Evolutionary conservation across 495 filamentous ascomycete species (phyloP), one percentile per base, ranked within the genome.

Genomic region (Massariosphaeria phaeospora): DNA sequence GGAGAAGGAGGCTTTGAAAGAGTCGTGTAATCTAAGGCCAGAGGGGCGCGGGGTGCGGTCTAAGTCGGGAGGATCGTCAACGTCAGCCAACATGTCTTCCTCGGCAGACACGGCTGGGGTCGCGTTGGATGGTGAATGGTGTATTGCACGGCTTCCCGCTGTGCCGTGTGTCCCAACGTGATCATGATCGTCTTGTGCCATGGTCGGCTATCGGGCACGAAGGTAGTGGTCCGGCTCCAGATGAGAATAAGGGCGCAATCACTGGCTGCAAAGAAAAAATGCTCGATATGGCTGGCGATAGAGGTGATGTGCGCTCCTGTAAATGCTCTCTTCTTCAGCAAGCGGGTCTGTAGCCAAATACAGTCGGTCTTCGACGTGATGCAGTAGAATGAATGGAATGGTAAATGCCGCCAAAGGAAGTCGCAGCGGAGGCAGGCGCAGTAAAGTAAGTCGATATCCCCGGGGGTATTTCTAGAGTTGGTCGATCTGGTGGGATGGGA

Each of bases 61-160:
- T 45, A 53, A 36, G 56, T 66, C 63, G 4, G 63, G 63, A 44
- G 63, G 63, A 33, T 66, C 63, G 55, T 66, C 63, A 47, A 57
- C 59, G 52, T 66, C 63, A 23, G 52, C 61, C 20, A 56, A n/a
- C 12, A 61, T 27, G 17, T 66, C 63, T n/a, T 66, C 63, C 18
- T 61, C 61, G 9, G 53, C 35, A 18, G 36, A 21, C 40, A 43
- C 34, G 47, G 35, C 20, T 21, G 56, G 20, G 4, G 52, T 46
- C 47, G 40, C 44, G 23, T 48, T 39, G 3, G 61, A 50, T 0
- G 56, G 61, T 18, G 49, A 36, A 38, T 64, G 57, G 29, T 31
- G 31, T 1, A 52, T 50, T 12, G 47, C 50, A 1, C 33, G 46
- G 27, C 18, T 54, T 23, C 53, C 47, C 41, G 40, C 44, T 31